phyloP scores from a whole-genome alignment of 768 basidiomycete genomes.

The Psilocybe cubensis region DNA sequence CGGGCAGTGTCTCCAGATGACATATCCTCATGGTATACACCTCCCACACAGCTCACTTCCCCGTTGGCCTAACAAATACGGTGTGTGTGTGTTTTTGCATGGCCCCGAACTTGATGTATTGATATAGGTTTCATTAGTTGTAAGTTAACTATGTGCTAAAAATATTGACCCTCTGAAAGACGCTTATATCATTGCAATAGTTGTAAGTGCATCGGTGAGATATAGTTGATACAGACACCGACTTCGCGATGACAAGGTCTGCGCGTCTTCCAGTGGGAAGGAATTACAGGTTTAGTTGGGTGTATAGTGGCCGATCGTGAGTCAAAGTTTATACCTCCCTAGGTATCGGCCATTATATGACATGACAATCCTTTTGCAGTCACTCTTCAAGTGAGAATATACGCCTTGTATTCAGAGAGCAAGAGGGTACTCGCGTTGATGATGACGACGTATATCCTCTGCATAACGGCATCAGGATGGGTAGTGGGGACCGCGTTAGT shows the following conservation, averaged over 20 bases:
- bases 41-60: not conserved
- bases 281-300: not conserved
- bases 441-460: not conserved
- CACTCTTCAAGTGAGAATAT: conserved; percentile 1
- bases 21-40: not conserved
- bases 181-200: not conserved
- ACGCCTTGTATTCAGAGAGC: not conserved
- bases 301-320: not conserved
- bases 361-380: not conserved
- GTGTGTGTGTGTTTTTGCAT: too few species aligned
- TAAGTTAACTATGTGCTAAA: too few species aligned
- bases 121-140: too few species aligned
- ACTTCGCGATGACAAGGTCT: not conserved
- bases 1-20: not conserved
- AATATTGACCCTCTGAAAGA: too few species aligned
- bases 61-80: not conserved
- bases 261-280: not conserved
- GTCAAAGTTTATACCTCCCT: too few species aligned
- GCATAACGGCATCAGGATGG: not conserved
- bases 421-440: not conserved
- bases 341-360: not conserved
- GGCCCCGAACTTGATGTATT: too few species aligned
- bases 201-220: too few species aligned
- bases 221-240: not conserved
- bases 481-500: not conserved